Base-by-base conservation (phyloP, 2,329 filamentous ascomycete genomes). In the Lachnellula suecica region DNA sequence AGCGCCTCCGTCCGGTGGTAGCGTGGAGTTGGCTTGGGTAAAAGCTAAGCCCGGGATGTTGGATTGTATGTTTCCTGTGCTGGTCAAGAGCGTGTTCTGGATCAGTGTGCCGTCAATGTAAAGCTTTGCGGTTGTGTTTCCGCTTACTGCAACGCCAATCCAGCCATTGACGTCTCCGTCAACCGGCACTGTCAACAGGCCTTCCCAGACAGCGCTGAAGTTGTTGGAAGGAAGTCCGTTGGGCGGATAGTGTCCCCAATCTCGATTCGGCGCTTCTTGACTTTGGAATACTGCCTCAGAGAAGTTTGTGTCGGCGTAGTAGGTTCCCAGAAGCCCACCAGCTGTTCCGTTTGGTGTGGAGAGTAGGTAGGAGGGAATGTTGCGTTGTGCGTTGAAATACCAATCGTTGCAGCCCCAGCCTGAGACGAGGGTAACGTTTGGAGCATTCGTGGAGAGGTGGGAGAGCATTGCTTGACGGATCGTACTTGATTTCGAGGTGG, bases 231-330 rank as follows among this genome's bases (percentile, higher is more conserved):
- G 65, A 1, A 74, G 61, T 4, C 69, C 70, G 2, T 70, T 65
- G 0, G 73, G 73, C 10, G 73, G 73, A 47, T 74, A 75, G 24
- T 74, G 55, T 3, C 73, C 72, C 73, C 73, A 76, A 47, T 75
- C 70, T 2, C 72, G 65, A 6, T 70, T 70, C 2, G 73, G 73
- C 0, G 63, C 60, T 50, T 76, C 73, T 10, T 67, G 44, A 27
- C 58, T 63, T 23, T 65, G 56, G 1, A 63, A 60, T 3, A 65
- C 23, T 2, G 69, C 66, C 11, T 67, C 44, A 4, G 52, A 65
- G 56, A 74, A 76, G 44, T 73, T 66, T 1, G 68, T 69, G 34
- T 71, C 63, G 8, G 71, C 67, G 45, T 67, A 76, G 51, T 76
- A 76, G 1, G 71, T 74, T 11, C 66, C 73, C 6, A 56, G 49